Base-by-base conservation (phyloP, 371 early-diverging fungal species). In the Rhizopus stolonifer region DNA sequence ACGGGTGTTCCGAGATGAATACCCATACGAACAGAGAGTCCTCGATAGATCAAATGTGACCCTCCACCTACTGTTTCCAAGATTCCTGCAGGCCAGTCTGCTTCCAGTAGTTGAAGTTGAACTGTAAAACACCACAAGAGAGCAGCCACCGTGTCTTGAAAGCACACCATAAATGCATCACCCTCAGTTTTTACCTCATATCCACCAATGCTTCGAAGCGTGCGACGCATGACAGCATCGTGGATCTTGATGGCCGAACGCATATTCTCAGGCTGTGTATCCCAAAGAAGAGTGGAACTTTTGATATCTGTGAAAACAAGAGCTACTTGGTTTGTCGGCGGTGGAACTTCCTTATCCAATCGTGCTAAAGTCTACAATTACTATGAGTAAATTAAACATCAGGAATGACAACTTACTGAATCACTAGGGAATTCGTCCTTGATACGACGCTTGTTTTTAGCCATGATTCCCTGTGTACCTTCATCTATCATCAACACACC, bases 171-270 rank as follows among this genome's bases (percentile, higher is more conserved):
- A 63, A 96, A 91, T 1, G 95, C 94, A 65, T 97, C 98, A 32
- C 98, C 98, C 79, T 97, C 98, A 2, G 95, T 96, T 66, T 96
- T 96, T 45, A 97, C 98, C 66, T 97, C 98, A 61, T 96, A 97
- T 15, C 98, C 98, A 29, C 94, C 94, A 32, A 88, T 84, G 33
- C 81, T 83, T 39, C 90, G 80, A 36, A 97, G 72, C 25, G 88
- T 83, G 40, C 89, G 80, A 7, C 96, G 81, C 92, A 97, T 92
- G 3, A 88, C 81, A 10, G 66, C 60, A 68, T 95, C 94, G 68
- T 97, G 97, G 19, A 87, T 84, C 66, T 91, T 89, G 68, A 94
- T 90, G 5, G 96, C 92, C 18, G 84, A 79, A 40, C 88, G 82
- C 97, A 97, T 97, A 4, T 91, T 90, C 19, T 82, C 81, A 1